These are phyloP conservation scores for Hyaloperonospora brassicae DNA, from an alignment of 352 stramenopile species.

Conservation along the genomic window DNA sequence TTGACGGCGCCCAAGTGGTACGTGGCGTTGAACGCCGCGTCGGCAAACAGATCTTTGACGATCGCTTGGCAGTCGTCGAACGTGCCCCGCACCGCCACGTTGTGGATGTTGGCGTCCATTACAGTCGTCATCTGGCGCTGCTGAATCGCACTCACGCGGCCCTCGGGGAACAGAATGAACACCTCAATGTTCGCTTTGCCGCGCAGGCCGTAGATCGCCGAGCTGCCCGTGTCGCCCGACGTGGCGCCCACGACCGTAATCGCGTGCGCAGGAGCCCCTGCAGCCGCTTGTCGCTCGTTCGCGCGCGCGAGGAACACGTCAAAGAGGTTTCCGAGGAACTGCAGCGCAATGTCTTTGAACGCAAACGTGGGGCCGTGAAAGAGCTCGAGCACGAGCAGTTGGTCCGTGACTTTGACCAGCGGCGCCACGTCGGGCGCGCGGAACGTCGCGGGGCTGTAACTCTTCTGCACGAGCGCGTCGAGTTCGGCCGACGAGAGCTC, in stretches of 20 bases:
- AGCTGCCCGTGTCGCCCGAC: conserved; percentile 96
- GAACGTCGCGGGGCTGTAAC: conserved; percentile 90
- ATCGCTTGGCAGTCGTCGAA: conserved; percentile 99
- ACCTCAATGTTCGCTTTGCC: conserved; percentile 96
- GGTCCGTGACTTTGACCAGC: conserved; percentile 85
- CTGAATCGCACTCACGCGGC: conserved; percentile 94
- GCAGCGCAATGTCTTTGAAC: conserved; percentile 99
- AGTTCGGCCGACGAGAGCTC: conserved; percentile 91
- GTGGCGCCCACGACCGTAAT: conserved; percentile 97
- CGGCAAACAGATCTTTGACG: conserved; percentile 96
- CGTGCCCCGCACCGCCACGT: conserved; percentile 91
- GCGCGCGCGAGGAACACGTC: conserved; percentile 96
- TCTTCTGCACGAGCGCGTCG: conserved; percentile 86
- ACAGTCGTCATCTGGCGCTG: conserved; percentile 99
- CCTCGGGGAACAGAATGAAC: conserved; percentile 97
- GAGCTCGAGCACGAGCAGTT: conserved; percentile 92
- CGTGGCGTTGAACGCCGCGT: conserved; percentile 89
- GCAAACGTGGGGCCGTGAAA: conserved; percentile 99
- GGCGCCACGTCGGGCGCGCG: conserved; percentile 90
- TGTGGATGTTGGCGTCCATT: conserved; percentile 97
- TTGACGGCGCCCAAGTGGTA: conserved; percentile 97
- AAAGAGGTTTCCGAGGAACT: conserved; percentile 99
- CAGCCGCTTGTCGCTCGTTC: conserved; percentile 53
- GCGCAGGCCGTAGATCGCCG: conserved; percentile 96
- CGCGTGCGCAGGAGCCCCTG: conserved; percentile 45